Evolutionary conservation across 441 rosid genomes (phyloP).

Genomic region (Hura crepitans): DNA sequence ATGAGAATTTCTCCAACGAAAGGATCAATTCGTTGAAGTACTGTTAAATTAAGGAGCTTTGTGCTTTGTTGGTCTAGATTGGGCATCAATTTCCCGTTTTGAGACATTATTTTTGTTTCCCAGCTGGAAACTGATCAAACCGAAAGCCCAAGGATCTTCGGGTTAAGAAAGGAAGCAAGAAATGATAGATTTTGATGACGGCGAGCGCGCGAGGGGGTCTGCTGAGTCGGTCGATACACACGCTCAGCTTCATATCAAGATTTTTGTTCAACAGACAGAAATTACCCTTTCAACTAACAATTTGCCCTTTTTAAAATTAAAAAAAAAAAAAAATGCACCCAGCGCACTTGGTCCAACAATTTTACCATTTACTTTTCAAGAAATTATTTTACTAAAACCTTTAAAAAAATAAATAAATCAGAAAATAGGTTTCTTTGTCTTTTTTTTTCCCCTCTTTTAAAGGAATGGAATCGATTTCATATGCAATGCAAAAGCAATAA

Average conservation of each 20-base stretch:
- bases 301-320: no score
- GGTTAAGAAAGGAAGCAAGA: constrained; percentile 3
- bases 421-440: no score
- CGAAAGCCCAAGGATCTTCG: constrained; percentile 8
- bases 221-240: not conserved
- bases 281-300: no score
- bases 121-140: not conserved
- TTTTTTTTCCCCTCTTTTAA: no score
- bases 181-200: not conserved
- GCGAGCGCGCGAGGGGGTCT: not conserved
- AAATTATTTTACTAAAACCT: no score
- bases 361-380: no score
- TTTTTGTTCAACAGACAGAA: no score
- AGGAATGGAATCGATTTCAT: no score
- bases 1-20: constrained; percentile 83
- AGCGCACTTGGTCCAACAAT: no score
- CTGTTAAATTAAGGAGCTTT: constrained; percentile 76
- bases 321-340: no score
- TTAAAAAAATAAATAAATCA: no score
- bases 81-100: constrained; percentile 81
- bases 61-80: constrained; percentile 85
- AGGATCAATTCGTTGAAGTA: constrained; percentile 89
- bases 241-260: not conserved
- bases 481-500: no score
- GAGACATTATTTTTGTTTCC: constrained; percentile 40